Base-by-base conservation (phyloP, 108 stramenopile genomes). In the Cyclotella cryptica region DNA sequence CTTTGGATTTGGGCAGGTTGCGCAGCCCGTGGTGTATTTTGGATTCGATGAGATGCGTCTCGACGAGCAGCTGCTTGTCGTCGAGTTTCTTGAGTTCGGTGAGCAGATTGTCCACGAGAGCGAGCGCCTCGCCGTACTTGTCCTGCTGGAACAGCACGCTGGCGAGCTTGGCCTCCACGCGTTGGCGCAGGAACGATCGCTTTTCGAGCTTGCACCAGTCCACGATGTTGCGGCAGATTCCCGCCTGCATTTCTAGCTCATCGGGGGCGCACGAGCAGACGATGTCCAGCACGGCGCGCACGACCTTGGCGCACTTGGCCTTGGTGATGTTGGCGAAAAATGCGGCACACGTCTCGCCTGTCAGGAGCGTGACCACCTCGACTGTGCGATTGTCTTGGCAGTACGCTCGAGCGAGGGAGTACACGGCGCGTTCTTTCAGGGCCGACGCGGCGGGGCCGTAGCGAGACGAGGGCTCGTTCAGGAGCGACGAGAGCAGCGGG, bases 221-320 rank as follows among this genome's bases (percentile, higher is more conserved):
- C 40, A 98, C 87, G 57, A 96, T 95, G 53, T 90, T 89, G 26
- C 86, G 69, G 73, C 98, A 98, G 12, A 99, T 90, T 59, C 92
- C 77, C 26, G 81, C 85, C 74, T 95, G 94, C 90, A 97, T 90
- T 30, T 92, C 93, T 21, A 94, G 74, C 18, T 93, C 86, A 35
- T 90, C 83, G 10, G 98, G 97, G 12, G 91, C 89, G 61, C 96
- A 85, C 53, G 74, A 69, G 66, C 93, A 94, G 17, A 98, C 97
- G 69, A 97, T 90, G 57, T 99, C 98, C 22, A 99, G 83, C n/a
- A 99, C 89, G 58, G 89, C 88, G n/a, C 95, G 89, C 17, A 96
- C 97, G 15, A 99, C 96, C 88, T 99, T 99, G 76, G 99, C 99
- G 39, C 93, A 95, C 76, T 97, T 97, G 46, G 99, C 98, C 88